Conservation (phyloP, 129 eudicot species). For the Sambucus nigra region DNA sequence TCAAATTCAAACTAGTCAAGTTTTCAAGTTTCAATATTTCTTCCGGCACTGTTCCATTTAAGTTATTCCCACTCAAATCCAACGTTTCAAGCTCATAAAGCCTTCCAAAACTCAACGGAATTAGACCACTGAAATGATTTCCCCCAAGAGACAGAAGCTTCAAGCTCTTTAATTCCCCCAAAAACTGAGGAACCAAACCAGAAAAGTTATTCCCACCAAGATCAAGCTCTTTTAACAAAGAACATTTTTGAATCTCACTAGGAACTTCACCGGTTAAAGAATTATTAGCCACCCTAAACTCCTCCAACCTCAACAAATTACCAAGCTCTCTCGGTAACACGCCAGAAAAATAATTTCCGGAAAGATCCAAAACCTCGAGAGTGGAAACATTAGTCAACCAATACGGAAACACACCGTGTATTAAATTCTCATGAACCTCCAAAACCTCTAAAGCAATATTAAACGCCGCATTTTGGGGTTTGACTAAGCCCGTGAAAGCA, state of each 20-base stretch:
- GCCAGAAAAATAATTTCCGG: conserved; percentile 49
- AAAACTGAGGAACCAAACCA: conserved; percentile 44
- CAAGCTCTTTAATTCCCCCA: conserved; percentile 28
- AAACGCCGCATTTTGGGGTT: conserved; percentile 21
- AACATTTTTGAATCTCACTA: conserved; percentile 35
- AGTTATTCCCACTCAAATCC: conserved; percentile 49
- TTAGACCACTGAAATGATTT: conserved; percentile 38
- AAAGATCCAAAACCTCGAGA: conserved; percentile 37
- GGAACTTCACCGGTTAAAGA: conserved; percentile 46
- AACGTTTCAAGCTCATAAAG: conserved; percentile 33
- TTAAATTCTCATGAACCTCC: conserved; percentile 56
- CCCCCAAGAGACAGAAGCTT: conserved; percentile 42
- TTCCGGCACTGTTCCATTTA: conserved; percentile 42
- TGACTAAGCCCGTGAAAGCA: conserved; percentile 47
- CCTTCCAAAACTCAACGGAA: conserved; percentile 34
- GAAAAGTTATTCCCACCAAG: conserved; percentile 46
- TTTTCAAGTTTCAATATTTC: conserved; percentile 44
- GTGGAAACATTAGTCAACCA: conserved; percentile 40
- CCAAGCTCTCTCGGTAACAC: conserved; percentile 36
- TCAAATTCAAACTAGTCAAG: conserved; percentile 50
- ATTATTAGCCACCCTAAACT: conserved; percentile 53
- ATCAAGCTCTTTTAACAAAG: conserved; percentile 41
- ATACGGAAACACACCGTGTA: conserved; percentile 41
- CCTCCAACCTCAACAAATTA: conserved; percentile 30
- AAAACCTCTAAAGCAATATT: conserved; percentile 29